These are phyloP conservation scores for Zhuliangozyma blackwelliae DNA, from an alignment of 1,139 yeast species.

Conservation along the genomic window DNA sequence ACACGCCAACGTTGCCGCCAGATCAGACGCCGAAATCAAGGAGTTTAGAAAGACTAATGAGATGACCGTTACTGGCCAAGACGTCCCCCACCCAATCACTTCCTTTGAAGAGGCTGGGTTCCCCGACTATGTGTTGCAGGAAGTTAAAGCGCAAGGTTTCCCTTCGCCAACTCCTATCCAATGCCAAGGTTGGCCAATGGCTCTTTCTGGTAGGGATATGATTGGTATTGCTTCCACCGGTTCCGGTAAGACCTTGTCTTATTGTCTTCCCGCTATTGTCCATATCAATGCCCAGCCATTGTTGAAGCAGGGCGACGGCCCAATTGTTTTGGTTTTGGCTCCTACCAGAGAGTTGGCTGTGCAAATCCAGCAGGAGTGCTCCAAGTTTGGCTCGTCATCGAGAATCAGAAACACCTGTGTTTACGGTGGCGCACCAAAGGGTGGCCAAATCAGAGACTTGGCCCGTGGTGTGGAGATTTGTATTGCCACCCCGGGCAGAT, in stretches of 20 bases:
- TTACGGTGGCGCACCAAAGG: constrained; percentile 99
- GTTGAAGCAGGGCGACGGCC: constrained; percentile 92
- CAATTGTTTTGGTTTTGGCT: constrained; percentile 90
- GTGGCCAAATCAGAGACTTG: constrained; percentile 93
- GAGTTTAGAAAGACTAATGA: constrained; percentile 78
- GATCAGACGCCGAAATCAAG: constrained; percentile 68
- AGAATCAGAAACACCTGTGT: constrained; percentile 96
- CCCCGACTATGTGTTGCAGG: constrained; percentile 87
- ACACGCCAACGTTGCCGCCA: constrained; percentile 68
- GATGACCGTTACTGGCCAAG: constrained; percentile 79
- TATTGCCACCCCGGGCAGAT: constrained; percentile 98
- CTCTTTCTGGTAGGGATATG: constrained; percentile 96
- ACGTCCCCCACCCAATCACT: constrained; percentile 93
- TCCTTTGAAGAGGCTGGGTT: constrained; percentile 94
- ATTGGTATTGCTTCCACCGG: constrained; percentile 99
- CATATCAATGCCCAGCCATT: constrained; percentile 98
- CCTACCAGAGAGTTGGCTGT: constrained; percentile 99
- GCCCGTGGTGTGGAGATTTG: constrained; percentile 92
- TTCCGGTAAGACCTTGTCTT: constrained; percentile 95
- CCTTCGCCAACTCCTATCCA: constrained; percentile 93
- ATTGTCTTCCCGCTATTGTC: constrained; percentile 93
- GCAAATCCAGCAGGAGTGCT: constrained; percentile 93
- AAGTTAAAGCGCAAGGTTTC: constrained; percentile 90
- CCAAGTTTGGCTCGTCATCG: constrained; percentile 87
- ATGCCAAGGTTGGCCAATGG: constrained; percentile 99